These are phyloP conservation scores for Chenopodium suecicum DNA, from an alignment of 148 eudicot genomes.

Conservation along the genomic window DNA sequence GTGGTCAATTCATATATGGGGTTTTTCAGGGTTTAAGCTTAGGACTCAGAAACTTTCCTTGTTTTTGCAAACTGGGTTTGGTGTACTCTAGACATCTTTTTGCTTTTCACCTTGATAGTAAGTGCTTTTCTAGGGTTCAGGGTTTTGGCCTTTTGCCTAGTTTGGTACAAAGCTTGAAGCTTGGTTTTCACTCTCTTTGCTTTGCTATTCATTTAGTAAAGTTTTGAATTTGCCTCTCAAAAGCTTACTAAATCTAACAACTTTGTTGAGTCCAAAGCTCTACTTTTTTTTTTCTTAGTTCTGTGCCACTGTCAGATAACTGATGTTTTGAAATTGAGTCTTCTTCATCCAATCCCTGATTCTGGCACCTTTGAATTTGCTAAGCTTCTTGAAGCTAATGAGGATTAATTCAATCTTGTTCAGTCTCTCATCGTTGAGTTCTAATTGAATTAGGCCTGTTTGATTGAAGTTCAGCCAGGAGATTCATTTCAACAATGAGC, in stretches of 20 bases:
- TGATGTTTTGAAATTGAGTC: background rate
- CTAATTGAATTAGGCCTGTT: conserved; percentile 11
- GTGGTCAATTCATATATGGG: conserved; percentile 23
- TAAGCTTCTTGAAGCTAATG: conserved; percentile 11
- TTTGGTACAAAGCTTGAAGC: conserved; percentile 21
- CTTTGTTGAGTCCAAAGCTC: conserved; percentile 3
- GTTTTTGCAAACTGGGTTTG: background rate
- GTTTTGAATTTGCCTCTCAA: background rate
- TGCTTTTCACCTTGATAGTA: conserved; percentile 18
- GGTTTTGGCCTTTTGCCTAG: conserved; percentile 33
- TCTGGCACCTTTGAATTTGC: conserved; percentile 1
- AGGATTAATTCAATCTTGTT: conserved; percentile 5
- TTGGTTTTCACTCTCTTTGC: conserved; percentile 15
- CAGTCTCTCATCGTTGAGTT: background rate
- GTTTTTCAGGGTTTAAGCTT: conserved; percentile 26
- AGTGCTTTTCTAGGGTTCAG: conserved; percentile 45
- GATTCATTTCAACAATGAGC: conserved; percentile 42
- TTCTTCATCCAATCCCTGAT: background rate
- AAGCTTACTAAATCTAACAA: conserved; percentile 15
- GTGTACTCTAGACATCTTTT: conserved; percentile 14
- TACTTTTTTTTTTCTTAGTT: background rate
- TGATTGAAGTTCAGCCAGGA: conserved; percentile 8
- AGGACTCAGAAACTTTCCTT: conserved; percentile 1
- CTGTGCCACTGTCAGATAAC: background rate
- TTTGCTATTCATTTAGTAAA: conserved; percentile 14